Conservation (phyloP, 2,329 filamentous ascomycete genomes). For the Cladosporium sp. region DNA sequence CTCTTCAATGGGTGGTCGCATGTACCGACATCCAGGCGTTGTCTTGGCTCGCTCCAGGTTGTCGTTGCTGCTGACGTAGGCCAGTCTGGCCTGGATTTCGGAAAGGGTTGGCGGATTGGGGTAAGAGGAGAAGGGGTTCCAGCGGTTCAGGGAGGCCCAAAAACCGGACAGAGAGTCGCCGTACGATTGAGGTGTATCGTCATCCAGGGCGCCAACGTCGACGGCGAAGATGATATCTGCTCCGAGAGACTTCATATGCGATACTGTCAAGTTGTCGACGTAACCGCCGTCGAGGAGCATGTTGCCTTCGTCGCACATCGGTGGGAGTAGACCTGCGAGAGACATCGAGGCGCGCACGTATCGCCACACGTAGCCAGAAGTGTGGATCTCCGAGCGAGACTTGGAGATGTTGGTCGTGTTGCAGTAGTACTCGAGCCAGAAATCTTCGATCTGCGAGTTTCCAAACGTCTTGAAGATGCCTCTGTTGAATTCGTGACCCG, state of each 20-base stretch:
- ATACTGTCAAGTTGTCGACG: slow-evolving; percentile 92
- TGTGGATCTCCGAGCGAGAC: slow-evolving; percentile 86
- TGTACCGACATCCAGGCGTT: slow-evolving; percentile 87
- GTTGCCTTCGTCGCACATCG: slow-evolving; percentile 91
- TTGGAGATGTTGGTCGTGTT: slow-evolving; percentile 99
- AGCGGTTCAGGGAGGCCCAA: slow-evolving; percentile 92
- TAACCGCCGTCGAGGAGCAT: slow-evolving; percentile 97
- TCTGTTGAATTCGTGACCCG: slow-evolving; percentile 96
- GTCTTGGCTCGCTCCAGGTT: slow-evolving; percentile 90
- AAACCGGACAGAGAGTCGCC: slow-evolving; percentile 91
- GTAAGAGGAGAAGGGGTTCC: slow-evolving; percentile 87
- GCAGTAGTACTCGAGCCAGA: slow-evolving; percentile 98
- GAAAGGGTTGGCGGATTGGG: slow-evolving; percentile 92
- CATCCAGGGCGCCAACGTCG: slow-evolving; percentile 88
- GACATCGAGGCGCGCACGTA: slow-evolving; percentile 98
- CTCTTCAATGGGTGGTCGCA: slow-evolving; percentile 88
- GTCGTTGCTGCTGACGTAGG: slow-evolving; percentile 92
- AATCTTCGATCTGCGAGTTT: slow-evolving; percentile 95
- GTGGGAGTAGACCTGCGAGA: slow-evolving; percentile 83
- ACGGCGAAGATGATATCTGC: slow-evolving; percentile 93
- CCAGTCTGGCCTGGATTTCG: slow-evolving; percentile 90
- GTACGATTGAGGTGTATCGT: slow-evolving; percentile 85
- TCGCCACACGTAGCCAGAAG: slow-evolving; percentile 93
- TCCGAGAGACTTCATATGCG: slow-evolving; percentile 92
- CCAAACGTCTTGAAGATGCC: slow-evolving; percentile 99